Conservation (phyloP, 257 asterid species). For the Striga asiatica region DNA sequence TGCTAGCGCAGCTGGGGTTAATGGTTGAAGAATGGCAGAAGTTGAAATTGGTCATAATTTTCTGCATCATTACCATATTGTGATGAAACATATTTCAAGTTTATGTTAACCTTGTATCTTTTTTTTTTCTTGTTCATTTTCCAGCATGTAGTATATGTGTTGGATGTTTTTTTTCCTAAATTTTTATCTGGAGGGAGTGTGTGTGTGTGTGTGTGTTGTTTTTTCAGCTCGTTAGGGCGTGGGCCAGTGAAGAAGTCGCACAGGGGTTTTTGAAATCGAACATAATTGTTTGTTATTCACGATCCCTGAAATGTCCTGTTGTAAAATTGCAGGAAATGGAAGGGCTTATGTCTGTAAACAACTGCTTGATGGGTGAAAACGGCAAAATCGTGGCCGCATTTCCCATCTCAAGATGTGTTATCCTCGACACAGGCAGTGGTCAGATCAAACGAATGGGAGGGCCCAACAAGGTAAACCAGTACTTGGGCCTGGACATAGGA, state of each 20-base stretch:
- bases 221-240: too few species aligned
- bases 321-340: conserved; percentile 26
- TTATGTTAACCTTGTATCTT: not conserved
- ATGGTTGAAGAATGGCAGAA: conserved; percentile 9
- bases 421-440: conserved; percentile 48
- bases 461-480: too few species aligned
- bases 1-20: conserved; percentile 1
- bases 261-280: conserved; percentile 12
- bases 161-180: too few species aligned
- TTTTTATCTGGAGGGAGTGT: too few species aligned
- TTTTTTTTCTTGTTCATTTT: not conserved
- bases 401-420: conserved; percentile 54
- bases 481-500: too few species aligned
- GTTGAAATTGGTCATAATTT: not conserved
- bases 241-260: too few species aligned
- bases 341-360: conserved; percentile 17
- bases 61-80: not conserved
- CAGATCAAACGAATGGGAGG: too few species aligned
- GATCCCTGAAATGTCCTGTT: not conserved
- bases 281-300: not conserved
- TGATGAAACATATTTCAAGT: not conserved
- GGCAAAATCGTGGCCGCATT: conserved; percentile 65
- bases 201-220: too few species aligned
- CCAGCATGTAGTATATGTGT: not conserved
- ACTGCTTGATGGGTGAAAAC: conserved; percentile 30